phyloP scores from a whole-genome alignment of 306 rosid genomes.

The Cucumis melo region DNA sequence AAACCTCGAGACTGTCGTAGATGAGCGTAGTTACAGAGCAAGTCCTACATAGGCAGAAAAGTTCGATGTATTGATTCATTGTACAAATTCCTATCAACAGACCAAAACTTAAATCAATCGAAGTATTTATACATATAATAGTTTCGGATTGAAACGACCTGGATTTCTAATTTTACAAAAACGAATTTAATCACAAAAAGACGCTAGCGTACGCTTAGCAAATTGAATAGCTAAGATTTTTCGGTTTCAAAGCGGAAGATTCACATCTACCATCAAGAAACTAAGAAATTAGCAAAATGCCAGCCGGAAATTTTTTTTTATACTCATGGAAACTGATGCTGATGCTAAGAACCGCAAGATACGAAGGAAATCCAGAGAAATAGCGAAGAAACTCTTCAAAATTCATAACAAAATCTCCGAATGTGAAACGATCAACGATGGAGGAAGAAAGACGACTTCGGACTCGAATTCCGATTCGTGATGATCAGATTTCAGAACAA shows the following conservation, averaged over 20 bases:
- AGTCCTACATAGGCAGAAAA: neutral
- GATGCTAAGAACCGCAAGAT: neutral
- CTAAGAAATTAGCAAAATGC: neutral
- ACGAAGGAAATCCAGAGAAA: neutral
- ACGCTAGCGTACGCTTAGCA: neutral
- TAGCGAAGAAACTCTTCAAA: neutral
- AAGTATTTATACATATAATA: neutral
- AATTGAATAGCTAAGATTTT: neutral
- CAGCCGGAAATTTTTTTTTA: neutral
- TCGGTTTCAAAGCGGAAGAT: neutral
- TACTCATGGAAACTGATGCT: neutral
- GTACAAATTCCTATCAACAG: neutral
- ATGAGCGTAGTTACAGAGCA: neutral
- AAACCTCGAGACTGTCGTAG: neutral
- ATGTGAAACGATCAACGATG: neutral
- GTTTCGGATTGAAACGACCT: neutral
- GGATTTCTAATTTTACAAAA: neutral
- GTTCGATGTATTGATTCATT: neutral
- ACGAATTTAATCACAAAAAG: neutral
- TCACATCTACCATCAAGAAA: neutral
- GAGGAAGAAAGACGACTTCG: neutral
- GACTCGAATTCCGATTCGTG: slow-evolving; percentile 1
- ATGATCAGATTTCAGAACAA: neutral
- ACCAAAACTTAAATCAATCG: neutral
- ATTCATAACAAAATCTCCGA: neutral